A percentile compares a stretch with the other conserved stretches of the same genome.
Evolutionary conservation across 1,139 yeast species (phyloP).

Genomic region (Scheffersomyces titani): DNA sequence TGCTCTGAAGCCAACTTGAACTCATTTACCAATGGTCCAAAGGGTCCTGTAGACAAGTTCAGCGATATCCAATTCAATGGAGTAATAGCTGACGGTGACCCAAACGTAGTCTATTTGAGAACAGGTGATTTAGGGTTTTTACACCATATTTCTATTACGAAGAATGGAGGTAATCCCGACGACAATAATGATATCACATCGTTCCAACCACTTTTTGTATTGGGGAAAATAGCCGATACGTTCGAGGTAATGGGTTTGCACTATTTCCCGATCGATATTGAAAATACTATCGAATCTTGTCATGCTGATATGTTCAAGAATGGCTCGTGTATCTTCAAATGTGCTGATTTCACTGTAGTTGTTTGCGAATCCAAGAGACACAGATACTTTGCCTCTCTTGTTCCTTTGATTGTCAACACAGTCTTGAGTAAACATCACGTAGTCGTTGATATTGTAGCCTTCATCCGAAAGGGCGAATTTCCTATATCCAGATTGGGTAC

Average conservation of each 20-base stretch:
- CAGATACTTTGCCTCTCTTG: constrained; percentile 66
- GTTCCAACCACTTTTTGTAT: constrained; percentile 79
- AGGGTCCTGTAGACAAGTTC: constrained; percentile 45
- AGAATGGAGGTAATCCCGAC: constrained; percentile 43
- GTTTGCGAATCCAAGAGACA: constrained; percentile 65
- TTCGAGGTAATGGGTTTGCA: constrained; percentile 90
- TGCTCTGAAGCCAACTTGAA: constrained; percentile 80
- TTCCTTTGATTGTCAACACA: constrained; percentile 79
- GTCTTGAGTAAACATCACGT: constrained; percentile 82
- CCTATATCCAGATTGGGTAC: constrained; percentile 73
- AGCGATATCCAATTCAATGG: constrained; percentile 53
- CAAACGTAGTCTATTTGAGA: constrained; percentile 65
- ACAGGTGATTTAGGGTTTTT: constrained; percentile 95
- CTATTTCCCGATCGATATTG: constrained; percentile 87
- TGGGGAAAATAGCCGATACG: constrained; percentile 86
- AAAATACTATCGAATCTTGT: constrained; percentile 67
- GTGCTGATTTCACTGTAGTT: constrained; percentile 79
- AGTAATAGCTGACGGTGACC: constrained; percentile 60
- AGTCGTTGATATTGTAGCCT: constrained; percentile 83
- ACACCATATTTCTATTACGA: constrained; percentile 63
- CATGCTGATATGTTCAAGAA: constrained; percentile 60
- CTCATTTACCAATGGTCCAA: constrained; percentile 60
- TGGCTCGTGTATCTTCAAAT: constrained; percentile 74
- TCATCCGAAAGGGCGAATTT: constrained; percentile 64
- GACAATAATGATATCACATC: constrained; percentile 26